A percentile compares a stretch with the other conserved stretches of the same genome.
phyloP scores from a whole-genome alignment of 1,139 yeast genomes.

The Arxiozyma slooffiae region DNA sequence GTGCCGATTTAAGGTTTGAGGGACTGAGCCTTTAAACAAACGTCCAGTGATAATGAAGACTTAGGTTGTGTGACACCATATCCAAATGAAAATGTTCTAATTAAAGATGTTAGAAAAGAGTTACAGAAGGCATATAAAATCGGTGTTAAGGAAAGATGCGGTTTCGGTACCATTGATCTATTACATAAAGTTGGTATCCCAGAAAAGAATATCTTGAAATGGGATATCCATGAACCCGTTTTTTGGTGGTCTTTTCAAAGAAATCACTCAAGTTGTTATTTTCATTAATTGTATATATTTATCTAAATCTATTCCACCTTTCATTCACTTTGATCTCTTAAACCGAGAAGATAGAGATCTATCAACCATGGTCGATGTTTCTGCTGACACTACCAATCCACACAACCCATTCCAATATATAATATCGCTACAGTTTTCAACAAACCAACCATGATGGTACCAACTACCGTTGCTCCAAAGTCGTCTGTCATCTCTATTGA shows the following conservation, averaged over 20 bases:
- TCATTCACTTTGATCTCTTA: conserved; percentile 59
- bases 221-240: conserved; percentile 97
- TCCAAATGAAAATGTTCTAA: conserved; percentile 65
- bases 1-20: conserved; percentile 92
- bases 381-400: conserved; percentile 97
- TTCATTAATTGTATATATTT: conserved; percentile 93
- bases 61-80: conserved; percentile 73
- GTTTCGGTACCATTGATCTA: conserved; percentile 91
- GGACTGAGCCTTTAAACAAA: conserved; percentile 90
- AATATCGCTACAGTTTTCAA: conserved; percentile 79
- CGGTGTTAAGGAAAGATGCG: conserved; percentile 98
- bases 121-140: conserved; percentile 56
- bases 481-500: conserved; percentile 92
- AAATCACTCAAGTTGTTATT: conserved; percentile 76
- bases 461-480: conserved; percentile 70
- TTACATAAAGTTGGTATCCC: conserved; percentile 81
- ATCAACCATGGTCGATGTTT: conserved; percentile 90
- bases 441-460: conserved; percentile 80
- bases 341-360: conserved; percentile 58
- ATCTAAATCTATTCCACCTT: conserved; percentile 89
- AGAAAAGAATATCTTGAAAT: conserved; percentile 68
- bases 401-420: conserved; percentile 95
- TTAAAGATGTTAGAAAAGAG: conserved; percentile 57
- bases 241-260: conserved; percentile 95
- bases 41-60: conserved; percentile 54